A percentile compares a stretch with the other conserved stretches of the same genome.
phyloP scores from a whole-genome alignment of 805 yeast species.

The Wickerhamomyces chaumierensis region DNA sequence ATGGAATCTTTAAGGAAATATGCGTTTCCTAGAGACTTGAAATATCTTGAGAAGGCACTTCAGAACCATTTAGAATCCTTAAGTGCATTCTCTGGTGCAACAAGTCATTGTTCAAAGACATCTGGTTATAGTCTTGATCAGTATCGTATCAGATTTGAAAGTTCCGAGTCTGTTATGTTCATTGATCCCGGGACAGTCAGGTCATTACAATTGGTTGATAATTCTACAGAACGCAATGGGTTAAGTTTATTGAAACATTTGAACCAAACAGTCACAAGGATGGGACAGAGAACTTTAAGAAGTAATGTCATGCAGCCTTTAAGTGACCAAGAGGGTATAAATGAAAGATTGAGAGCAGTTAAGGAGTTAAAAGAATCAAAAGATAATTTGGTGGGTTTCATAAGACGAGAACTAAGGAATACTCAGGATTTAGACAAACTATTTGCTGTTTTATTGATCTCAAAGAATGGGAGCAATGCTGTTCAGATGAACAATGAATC shows the following conservation, averaged over 20 bases:
- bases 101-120: constrained; percentile 16
- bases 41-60: constrained; percentile 16
- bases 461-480: constrained; percentile 8
- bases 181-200: constrained; percentile 28
- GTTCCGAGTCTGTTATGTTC: constrained; percentile 30
- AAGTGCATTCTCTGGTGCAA: constrained; percentile 23
- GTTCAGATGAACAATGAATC: constrained; percentile 14
- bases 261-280: constrained; percentile 30
- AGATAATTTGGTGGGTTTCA: constrained; percentile 7
- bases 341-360: constrained; percentile 25
- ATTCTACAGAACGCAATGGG: constrained; percentile 19
- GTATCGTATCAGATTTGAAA: constrained; percentile 26
- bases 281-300: constrained; percentile 33
- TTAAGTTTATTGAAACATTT: constrained; percentile 25
- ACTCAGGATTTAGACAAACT: constrained; percentile 30
- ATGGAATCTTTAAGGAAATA: constrained; percentile 8
- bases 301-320: constrained; percentile 36
- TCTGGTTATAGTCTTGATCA: constrained; percentile 7
- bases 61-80: constrained; percentile 21
- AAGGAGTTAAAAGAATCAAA: constrained; percentile 21
- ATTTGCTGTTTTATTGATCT: constrained; percentile 25
- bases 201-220: constrained; percentile 29
- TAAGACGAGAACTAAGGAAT: constrained; percentile 15
- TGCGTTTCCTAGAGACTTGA: constrained; percentile 13
- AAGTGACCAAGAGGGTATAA: constrained; percentile 25